phyloP scores from a whole-genome alignment of 495 filamentous ascomycete genomes.

The Articulospora tetracladia region DNA sequence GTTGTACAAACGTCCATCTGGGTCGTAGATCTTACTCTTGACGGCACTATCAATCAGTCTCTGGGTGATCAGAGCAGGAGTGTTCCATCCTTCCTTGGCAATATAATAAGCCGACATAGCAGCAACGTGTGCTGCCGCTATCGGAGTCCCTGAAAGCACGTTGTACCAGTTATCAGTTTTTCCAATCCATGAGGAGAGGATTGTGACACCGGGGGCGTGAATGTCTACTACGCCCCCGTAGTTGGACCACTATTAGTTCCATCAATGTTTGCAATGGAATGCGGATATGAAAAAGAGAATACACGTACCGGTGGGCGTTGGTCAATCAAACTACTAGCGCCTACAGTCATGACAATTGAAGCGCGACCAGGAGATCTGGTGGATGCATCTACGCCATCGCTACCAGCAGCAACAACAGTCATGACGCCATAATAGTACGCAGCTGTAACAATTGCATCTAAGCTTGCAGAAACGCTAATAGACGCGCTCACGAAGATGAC shows the following conservation, averaged over 20 bases:
- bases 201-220: conserved; percentile 39
- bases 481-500: conserved; percentile 54
- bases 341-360: conserved; percentile 51
- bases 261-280: conserved; percentile 32
- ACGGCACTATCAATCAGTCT: neutral
- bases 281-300: too few species aligned
- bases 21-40: neutral
- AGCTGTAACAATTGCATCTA: conserved; percentile 43
- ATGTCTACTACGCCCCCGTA: conserved; percentile 51
- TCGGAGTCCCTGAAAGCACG: neutral
- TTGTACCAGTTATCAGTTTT: conserved; percentile 17
- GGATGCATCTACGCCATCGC: conserved; percentile 34
- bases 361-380: conserved; percentile 51
- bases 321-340: too few species aligned
- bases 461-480: conserved; percentile 41
- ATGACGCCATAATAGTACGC: conserved; percentile 44
- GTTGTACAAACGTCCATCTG: neutral
- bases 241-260: conserved; percentile 55
- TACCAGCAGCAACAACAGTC: conserved; percentile 50
- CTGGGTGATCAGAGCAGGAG: neutral
- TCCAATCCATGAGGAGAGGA: conserved; percentile 44
- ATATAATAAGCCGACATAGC: conserved; percentile 57
- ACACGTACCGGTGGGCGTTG: too few species aligned
- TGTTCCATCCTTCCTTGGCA: conserved; percentile 21
- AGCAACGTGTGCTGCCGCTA: conserved; percentile 42